Conservation (phyloP, 345 rosid genomes). For the Syzygium aqueum region DNA sequence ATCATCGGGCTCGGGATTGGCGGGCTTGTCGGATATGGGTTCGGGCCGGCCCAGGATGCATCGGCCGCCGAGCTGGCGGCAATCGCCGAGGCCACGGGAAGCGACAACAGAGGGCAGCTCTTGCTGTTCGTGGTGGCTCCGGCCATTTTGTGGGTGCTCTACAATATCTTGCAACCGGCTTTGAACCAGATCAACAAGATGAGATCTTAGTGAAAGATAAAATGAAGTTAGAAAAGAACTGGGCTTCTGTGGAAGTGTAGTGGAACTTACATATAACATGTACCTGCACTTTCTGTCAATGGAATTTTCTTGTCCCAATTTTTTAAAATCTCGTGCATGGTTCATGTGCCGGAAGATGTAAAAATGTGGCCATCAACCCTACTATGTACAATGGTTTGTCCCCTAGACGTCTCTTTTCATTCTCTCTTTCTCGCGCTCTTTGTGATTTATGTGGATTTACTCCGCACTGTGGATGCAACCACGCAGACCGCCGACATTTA, state of each 20-base stretch:
- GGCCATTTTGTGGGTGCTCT: constrained; percentile 87
- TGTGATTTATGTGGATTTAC: neutral
- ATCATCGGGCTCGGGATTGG: constrained; percentile 68
- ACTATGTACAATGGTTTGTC: neutral
- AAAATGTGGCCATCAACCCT: neutral
- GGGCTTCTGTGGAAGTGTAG: neutral
- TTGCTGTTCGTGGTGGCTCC: constrained; percentile 78
- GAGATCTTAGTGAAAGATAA: constrained; percentile 40
- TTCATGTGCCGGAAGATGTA: neutral
- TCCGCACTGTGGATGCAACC: neutral
- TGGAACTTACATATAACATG: constrained; percentile 4
- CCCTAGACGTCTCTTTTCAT: neutral
- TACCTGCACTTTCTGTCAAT: constrained; percentile 27
- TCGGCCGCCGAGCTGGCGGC: constrained; percentile 29
- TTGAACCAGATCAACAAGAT: constrained; percentile 87
- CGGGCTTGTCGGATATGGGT: constrained; percentile 58
- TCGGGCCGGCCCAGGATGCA: constrained; percentile 38
- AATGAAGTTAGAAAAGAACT: neutral
- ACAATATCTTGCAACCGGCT: constrained; percentile 92
- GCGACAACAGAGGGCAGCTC: constrained; percentile 76
- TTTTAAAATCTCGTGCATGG: neutral
- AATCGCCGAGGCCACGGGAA: constrained; percentile 36
- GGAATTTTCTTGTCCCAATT: neutral
- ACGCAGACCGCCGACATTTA: neutral
- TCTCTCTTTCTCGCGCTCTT: neutral